phyloP scores from a whole-genome alignment of 176 grass and related monocot species.

The Oryza glaberrima region DNA sequence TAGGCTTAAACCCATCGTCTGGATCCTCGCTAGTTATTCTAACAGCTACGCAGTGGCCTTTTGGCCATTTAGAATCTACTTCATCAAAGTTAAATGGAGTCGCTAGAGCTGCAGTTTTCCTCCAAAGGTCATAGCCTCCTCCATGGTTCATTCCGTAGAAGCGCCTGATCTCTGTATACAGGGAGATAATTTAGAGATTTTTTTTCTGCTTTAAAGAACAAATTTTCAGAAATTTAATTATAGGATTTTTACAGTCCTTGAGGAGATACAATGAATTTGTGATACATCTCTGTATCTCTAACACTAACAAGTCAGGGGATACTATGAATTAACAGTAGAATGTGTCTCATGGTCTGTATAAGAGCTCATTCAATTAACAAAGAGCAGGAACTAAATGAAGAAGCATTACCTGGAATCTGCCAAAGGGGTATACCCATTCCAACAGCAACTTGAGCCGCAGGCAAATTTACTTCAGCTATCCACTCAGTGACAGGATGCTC shows the following conservation, averaged over 20 bases:
- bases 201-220: neutral
- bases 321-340: neutral
- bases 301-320: neutral
- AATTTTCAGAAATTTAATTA: neutral
- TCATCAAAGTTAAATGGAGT: conserved; percentile 94
- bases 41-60: conserved; percentile 94
- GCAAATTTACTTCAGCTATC: conserved; percentile 97
- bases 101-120: conserved; percentile 73
- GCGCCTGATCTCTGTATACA: conserved; percentile 82
- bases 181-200: conserved; percentile 1
- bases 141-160: conserved; percentile 96
- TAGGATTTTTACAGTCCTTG: neutral
- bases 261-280: neutral
- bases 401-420: conserved; percentile 84
- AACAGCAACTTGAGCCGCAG: conserved; percentile 95
- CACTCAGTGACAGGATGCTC: conserved; percentile 99
- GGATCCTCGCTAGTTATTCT: conserved; percentile 95
- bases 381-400: neutral
- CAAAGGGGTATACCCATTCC: conserved; percentile 99
- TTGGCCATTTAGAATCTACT: conserved; percentile 78
- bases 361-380: conserved; percentile 1
- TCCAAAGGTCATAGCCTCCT: conserved; percentile 87
- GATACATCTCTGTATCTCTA: neutral
- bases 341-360: neutral
- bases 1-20: conserved; percentile 99